Evolutionary conservation across 805 yeast species (phyloP).

Genomic region (fission yeast (Schizosaccharomyces pombe)): DNA sequence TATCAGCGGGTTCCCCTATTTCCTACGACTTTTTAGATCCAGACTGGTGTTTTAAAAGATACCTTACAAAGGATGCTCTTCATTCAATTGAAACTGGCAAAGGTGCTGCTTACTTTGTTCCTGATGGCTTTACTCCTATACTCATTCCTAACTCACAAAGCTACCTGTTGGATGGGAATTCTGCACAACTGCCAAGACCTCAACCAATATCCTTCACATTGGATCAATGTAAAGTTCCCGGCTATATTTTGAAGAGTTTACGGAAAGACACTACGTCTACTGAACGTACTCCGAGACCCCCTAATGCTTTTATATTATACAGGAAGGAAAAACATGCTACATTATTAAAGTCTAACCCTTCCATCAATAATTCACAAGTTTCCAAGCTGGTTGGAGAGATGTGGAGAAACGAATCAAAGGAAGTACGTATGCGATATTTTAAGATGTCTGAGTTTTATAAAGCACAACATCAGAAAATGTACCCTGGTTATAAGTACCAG

Average conservation of each 20-base stretch:
- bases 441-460: not conserved
- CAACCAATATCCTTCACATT: not conserved
- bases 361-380: not conserved
- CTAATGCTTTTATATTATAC: constrained; percentile 3
- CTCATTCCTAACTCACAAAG: not conserved
- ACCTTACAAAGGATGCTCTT: constrained; percentile 1
- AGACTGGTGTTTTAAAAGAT: not conserved
- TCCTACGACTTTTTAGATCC: not conserved
- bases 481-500: not conserved
- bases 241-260: not conserved
- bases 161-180: not conserved
- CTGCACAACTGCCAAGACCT: not conserved
- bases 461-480: not conserved
- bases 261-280: not conserved
- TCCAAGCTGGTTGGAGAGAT: not conserved
- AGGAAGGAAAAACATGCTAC: not conserved
- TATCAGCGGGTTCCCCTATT: too few relatives aligned
- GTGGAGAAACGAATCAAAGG: not conserved
- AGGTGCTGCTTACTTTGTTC: constrained; percentile 3
- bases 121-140: not conserved
- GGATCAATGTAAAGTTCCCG: not conserved
- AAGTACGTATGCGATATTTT: not conserved
- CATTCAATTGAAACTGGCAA: not conserved
- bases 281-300: not conserved
- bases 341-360: not conserved